Evolutionary conservation across 129 eudicot species (phyloP).

Genomic region (Gnaphalium uliginosum): DNA sequence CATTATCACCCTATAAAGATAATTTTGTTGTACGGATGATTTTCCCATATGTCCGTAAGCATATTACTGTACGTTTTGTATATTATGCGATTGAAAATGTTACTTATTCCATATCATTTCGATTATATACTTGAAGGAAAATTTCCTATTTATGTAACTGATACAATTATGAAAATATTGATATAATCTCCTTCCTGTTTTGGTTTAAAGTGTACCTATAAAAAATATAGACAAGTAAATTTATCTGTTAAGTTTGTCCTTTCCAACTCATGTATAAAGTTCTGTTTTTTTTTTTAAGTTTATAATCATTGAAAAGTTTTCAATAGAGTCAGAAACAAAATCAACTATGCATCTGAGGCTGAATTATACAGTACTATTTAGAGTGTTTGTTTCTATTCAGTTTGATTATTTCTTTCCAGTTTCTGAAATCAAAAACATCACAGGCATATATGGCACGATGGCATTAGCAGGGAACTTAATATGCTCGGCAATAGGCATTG

Average conservation of each 20-base stretch:
- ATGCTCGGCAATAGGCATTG: slow-evolving; percentile 67
- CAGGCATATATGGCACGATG: slow-evolving; percentile 94
- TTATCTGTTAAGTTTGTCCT: not conserved
- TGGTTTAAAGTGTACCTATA: not conserved
- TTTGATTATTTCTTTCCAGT: not conserved
- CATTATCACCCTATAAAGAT: too few relatives aligned
- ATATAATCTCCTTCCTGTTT: not conserved
- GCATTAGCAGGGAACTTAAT: slow-evolving; percentile 82
- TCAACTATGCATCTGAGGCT: not conserved
- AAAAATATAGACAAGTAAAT: not conserved
- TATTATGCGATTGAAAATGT: not conserved
- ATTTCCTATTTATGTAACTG: too few relatives aligned
- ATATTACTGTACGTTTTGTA: too few relatives aligned
- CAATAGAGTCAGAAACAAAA: not conserved
- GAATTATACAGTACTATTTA: not conserved
- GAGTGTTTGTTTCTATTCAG: not conserved
- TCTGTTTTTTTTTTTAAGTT: not conserved
- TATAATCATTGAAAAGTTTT: not conserved
- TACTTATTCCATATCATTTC: too few relatives aligned
- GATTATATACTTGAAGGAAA: too few relatives aligned
- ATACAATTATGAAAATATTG: too few relatives aligned
- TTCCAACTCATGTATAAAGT: not conserved
- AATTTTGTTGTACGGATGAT: too few relatives aligned
- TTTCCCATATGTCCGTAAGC: not conserved
- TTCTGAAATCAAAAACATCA: not conserved